Conservation (phyloP, 2,329 filamentous ascomycete species). For the Ophiostoma sp. region DNA sequence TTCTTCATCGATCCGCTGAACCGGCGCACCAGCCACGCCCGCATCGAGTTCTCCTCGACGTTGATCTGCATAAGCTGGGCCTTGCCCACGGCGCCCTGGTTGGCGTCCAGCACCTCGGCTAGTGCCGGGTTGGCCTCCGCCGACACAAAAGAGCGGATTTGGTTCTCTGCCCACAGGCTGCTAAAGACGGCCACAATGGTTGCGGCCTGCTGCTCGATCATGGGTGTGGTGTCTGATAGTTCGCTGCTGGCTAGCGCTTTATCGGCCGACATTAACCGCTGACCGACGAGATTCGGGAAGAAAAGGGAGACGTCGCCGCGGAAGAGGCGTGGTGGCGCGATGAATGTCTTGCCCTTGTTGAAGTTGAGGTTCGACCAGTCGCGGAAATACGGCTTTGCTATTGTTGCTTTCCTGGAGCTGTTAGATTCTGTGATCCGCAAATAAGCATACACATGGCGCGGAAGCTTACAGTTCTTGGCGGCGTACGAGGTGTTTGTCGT, state of each 20-base stretch:
- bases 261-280: slow-evolving; percentile 60
- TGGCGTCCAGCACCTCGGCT: slow-evolving; percentile 52
- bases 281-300: slow-evolving; percentile 86
- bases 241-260: slow-evolving; percentile 43
- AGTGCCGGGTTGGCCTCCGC: slow-evolving; percentile 63
- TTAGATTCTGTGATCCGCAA: neutral
- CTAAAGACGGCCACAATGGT: slow-evolving; percentile 77
- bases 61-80: slow-evolving; percentile 81
- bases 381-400: slow-evolving; percentile 83
- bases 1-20: slow-evolving; percentile 52
- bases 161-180: slow-evolving; percentile 77
- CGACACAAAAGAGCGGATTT: slow-evolving; percentile 67
- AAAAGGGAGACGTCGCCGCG: slow-evolving; percentile 74
- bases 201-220: slow-evolving; percentile 51
- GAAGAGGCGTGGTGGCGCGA: slow-evolving; percentile 80
- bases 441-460: neutral
- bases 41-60: slow-evolving; percentile 72
- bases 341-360: slow-evolving; percentile 87
- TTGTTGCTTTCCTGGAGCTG: slow-evolving; percentile 45
- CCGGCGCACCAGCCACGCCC: slow-evolving; percentile 52
- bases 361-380: slow-evolving; percentile 83
- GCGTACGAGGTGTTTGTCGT: slow-evolving; percentile 73
- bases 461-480: slow-evolving; percentile 64
- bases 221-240: slow-evolving; percentile 71
- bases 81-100: slow-evolving; percentile 33